Conservation (phyloP, 768 basidiomycete species). For the Tylopilus balloui region DNA sequence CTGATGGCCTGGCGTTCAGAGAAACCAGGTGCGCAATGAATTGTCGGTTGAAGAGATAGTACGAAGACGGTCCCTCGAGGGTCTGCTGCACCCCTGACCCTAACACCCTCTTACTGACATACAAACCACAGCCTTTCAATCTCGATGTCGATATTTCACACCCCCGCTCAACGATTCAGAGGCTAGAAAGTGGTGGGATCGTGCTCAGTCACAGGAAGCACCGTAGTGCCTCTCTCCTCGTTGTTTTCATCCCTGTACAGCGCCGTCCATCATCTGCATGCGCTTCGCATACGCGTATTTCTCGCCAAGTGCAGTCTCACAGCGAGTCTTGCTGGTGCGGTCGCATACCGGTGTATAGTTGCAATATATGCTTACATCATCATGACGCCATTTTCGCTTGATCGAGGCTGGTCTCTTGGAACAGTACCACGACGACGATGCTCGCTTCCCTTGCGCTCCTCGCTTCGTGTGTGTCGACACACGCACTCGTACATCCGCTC, state of each 20-base stretch:
- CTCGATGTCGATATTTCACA: slow-evolving; percentile 75
- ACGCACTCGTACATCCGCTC: slow-evolving; percentile 15
- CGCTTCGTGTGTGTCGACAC: slow-evolving; percentile 9
- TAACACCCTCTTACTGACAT: slow-evolving; percentile 17
- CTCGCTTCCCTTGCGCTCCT: slow-evolving; percentile 17
- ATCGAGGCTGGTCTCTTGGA: slow-evolving; percentile 1
- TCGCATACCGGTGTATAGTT: not conserved
- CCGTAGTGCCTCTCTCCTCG: slow-evolving; percentile 29
- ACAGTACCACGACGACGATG: slow-evolving; percentile 22
- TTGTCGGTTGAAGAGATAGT: slow-evolving; percentile 68
- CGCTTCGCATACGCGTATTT: slow-evolving; percentile 11
- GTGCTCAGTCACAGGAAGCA: slow-evolving; percentile 33
- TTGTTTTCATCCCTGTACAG: slow-evolving; percentile 26
- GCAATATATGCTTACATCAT: slow-evolving; percentile 23
- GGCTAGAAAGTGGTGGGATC: slow-evolving; percentile 53
- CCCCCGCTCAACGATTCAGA: slow-evolving; percentile 60
- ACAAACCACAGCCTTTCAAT: slow-evolving; percentile 57
- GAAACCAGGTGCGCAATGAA: slow-evolving; percentile 73
- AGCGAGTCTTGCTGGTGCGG: not conserved
- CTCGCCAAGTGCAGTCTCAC: slow-evolving; percentile 3
- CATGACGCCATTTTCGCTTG: slow-evolving; percentile 21
- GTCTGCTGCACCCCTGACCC: slow-evolving; percentile 37
- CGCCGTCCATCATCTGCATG: slow-evolving; percentile 13
- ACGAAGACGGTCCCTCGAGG: slow-evolving; percentile 64
- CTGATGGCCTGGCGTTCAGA: slow-evolving; percentile 39